Evolutionary conservation across 768 basidiomycete genomes (phyloP).

Genomic region (Agrocybe pediades): DNA sequence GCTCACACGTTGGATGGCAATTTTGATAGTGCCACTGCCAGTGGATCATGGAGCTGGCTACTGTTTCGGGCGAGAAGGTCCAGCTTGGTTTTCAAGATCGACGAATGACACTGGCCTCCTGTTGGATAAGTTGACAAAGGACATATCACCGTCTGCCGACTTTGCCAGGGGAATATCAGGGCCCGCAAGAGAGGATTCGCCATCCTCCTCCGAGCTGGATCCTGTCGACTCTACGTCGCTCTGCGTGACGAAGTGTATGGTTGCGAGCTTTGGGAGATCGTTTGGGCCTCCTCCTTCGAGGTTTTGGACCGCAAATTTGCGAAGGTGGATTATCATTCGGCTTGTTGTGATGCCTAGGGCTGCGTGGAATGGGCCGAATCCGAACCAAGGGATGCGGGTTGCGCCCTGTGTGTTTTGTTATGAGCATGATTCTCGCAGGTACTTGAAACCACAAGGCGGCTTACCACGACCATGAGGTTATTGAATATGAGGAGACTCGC

Average conservation of each 20-base stretch:
- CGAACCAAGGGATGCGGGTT: slow-evolving; percentile 51
- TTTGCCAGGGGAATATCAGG: no score
- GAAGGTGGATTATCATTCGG: slow-evolving; percentile 47
- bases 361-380: slow-evolving; percentile 50
- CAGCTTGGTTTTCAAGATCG: not conserved
- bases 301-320: slow-evolving; percentile 31
- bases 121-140: no score
- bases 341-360: slow-evolving; percentile 47
- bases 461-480: slow-evolving; percentile 47
- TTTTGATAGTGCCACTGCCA: no score
- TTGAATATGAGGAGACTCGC: slow-evolving; percentile 42
- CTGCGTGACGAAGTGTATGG: slow-evolving; percentile 4
- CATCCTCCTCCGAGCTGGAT: no score
- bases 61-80: not conserved
- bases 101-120: no score
- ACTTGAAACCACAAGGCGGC: not conserved
- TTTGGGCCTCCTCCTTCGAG: slow-evolving; percentile 10
- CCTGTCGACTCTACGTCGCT: not conserved
- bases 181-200: no score
- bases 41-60: no score
- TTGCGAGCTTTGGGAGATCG: not conserved
- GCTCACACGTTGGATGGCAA: not conserved
- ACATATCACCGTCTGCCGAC: no score
- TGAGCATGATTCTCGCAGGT: not conserved
- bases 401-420: slow-evolving; percentile 28